Evolutionary conservation across 1,284 basidiomycete species (phyloP).

Genomic region (Fistulinella cinereoalba): DNA sequence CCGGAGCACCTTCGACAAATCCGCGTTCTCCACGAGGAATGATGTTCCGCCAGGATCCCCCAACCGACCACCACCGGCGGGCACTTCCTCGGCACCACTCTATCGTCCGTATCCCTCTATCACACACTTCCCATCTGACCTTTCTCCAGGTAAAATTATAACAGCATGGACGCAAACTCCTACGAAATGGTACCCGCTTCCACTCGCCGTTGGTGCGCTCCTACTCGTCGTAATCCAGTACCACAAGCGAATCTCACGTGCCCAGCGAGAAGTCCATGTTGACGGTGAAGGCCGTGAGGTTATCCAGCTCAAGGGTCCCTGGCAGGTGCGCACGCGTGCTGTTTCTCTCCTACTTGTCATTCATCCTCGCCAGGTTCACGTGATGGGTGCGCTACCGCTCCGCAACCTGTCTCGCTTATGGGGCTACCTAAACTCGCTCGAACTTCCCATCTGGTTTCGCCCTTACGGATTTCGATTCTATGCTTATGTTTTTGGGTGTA

Average conservation of each 20-base stretch:
- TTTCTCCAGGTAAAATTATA: conserved; percentile 45
- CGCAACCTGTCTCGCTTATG: conserved; percentile 92
- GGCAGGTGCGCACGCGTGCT: conserved; percentile 68
- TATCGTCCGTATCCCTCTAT: conserved; percentile 43
- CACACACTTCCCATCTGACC: conserved; percentile 2
- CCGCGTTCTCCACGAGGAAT: conserved; percentile 38
- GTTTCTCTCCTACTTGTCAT: background rate
- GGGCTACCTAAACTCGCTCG: conserved; percentile 92
- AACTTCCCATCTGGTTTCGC: conserved; percentile 92
- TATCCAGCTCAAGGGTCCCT: conserved; percentile 84
- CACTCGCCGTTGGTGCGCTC: conserved; percentile 86
- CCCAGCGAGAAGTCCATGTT: conserved; percentile 62
- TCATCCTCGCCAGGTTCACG: conserved; percentile 70
- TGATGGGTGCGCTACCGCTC: conserved; percentile 91
- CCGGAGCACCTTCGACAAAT: conserved; percentile 29
- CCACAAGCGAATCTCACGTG: conserved; percentile 53
- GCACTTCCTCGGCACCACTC: conserved; percentile 41
- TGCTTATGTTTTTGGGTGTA: conserved; percentile 86
- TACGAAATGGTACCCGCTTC: conserved; percentile 94
- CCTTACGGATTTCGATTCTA: conserved; percentile 88
- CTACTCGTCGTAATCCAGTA: conserved; percentile 86
- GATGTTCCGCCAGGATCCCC: conserved; percentile 28
- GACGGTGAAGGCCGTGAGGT: conserved; percentile 71
- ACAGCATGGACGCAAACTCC: conserved; percentile 87
- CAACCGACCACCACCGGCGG: conserved; percentile 29